phyloP scores from a whole-genome alignment of 2,329 filamentous ascomycete genomes.

The Bipolaris zeicola region DNA sequence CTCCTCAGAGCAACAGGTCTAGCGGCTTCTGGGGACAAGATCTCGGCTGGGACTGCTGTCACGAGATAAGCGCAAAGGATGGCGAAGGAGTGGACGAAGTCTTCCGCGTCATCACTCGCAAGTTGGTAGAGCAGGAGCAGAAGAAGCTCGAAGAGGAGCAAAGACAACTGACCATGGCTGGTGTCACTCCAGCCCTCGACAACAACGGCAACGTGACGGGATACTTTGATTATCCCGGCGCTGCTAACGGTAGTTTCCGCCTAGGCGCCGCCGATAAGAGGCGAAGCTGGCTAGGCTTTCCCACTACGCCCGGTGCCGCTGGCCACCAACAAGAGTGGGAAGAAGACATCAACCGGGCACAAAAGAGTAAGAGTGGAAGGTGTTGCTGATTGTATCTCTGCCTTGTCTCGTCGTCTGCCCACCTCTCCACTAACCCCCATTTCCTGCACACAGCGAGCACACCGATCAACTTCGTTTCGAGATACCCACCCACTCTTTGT shows the following conservation, averaged over 20 bases:
- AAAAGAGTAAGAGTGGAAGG: slow-evolving; percentile 43
- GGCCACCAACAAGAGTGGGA: slow-evolving; percentile 42
- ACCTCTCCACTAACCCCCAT: background rate
- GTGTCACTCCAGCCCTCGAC: slow-evolving; percentile 52
- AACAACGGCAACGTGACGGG: slow-evolving; percentile 43
- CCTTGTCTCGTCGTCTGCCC: background rate
- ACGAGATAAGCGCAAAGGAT: slow-evolving; percentile 93
- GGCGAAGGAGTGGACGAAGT: slow-evolving; percentile 97
- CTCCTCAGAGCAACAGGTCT: slow-evolving; percentile 59
- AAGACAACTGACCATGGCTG: slow-evolving; percentile 50
- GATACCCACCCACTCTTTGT: slow-evolving; percentile 21
- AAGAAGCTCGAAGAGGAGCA: slow-evolving; percentile 59
- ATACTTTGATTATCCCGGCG: slow-evolving; percentile 57
- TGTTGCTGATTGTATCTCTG: slow-evolving; percentile 36
- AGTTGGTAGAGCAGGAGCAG: slow-evolving; percentile 75
- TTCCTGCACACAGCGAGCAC: background rate
- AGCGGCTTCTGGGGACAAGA: slow-evolving; percentile 90
- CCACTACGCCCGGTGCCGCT: slow-evolving; percentile 51
- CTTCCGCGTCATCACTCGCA: slow-evolving; percentile 86
- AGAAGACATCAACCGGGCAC: slow-evolving; percentile 37
- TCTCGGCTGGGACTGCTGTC: slow-evolving; percentile 94
- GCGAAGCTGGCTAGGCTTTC: slow-evolving; percentile 69
- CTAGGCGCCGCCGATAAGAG: slow-evolving; percentile 65
- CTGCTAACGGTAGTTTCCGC: slow-evolving; percentile 64
- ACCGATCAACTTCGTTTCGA: slow-evolving; percentile 17